Conservation (phyloP, 495 filamentous ascomycete species). For the Choiromyces venosus region DNA sequence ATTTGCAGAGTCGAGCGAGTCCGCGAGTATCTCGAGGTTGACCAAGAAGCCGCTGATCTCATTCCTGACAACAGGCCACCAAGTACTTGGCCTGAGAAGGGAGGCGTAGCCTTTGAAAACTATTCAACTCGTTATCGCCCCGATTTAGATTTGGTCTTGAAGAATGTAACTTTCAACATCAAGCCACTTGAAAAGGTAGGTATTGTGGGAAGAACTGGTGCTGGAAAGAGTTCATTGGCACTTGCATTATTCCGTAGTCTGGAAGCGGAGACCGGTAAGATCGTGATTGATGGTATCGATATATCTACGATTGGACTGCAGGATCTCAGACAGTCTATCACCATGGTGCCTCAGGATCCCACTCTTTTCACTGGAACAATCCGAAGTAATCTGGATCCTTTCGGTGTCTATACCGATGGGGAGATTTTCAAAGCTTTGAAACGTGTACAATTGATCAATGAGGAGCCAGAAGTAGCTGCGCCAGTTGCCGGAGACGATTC, state of each 20-base stretch:
- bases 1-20: constrained; percentile 73
- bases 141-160: constrained; percentile 81
- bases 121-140: constrained; percentile 85
- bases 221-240: constrained; percentile 93
- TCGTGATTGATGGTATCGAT: constrained; percentile 84
- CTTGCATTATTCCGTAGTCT: constrained; percentile 95
- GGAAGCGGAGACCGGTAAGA: constrained; percentile 85
- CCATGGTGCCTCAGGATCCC: constrained; percentile 97
- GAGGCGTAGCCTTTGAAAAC: constrained; percentile 75
- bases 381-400: constrained; percentile 91
- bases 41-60: constrained; percentile 79
- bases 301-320: constrained; percentile 82
- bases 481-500: constrained; percentile 36
- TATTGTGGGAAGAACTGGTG: constrained; percentile 93
- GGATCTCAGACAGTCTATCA: constrained; percentile 87
- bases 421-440: constrained; percentile 82
- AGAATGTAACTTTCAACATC: constrained; percentile 78
- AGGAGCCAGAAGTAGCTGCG: constrained; percentile 48
- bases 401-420: constrained; percentile 82
- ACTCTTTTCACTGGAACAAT: constrained; percentile 96
- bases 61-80: constrained; percentile 73
- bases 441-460: constrained; percentile 81
- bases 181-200: constrained; percentile 86
- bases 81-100: constrained; percentile 76
- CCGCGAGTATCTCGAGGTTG: constrained; percentile 92